Evolutionary conservation across 768 basidiomycete genomes (phyloP).

Genomic region (Cystofilobasidium capitatum): DNA sequence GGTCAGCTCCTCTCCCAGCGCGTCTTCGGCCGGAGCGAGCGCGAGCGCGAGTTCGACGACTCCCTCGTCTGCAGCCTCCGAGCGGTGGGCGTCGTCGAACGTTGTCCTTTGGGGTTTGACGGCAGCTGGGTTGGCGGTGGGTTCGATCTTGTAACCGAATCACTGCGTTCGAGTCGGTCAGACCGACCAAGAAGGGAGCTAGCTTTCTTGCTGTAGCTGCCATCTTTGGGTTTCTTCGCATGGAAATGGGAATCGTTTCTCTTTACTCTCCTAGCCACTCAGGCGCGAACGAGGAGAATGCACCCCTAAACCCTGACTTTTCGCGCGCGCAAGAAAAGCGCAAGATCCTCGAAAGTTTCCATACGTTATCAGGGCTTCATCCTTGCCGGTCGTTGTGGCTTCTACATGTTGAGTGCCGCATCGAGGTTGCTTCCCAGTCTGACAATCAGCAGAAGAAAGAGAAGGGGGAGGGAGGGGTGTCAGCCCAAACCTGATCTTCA

Average conservation of each 20-base stretch:
- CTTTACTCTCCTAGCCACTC: too few species aligned
- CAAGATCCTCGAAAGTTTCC: too few species aligned
- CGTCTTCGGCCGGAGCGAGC: background rate
- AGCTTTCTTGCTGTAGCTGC: background rate
- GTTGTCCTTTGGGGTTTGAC: too few species aligned
- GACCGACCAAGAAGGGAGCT: background rate
- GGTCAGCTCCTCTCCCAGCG: background rate
- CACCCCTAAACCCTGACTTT: too few species aligned
- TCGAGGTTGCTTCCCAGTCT: constrained; percentile 19
- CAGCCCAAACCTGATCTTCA: background rate
- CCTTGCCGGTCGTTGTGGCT: background rate
- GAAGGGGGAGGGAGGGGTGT: background rate
- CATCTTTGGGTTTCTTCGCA: too few species aligned
- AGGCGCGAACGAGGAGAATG: too few species aligned
- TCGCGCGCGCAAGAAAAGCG: too few species aligned
- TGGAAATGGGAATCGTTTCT: too few species aligned
- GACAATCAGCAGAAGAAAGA: background rate
- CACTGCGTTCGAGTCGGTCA: background rate
- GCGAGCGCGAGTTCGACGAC: background rate
- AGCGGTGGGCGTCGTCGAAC: too few species aligned
- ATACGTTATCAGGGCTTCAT: too few species aligned
- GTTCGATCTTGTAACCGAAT: too few species aligned
- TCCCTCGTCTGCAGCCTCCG: background rate
- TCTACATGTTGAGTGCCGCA: constrained; percentile 21
- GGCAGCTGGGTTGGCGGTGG: too few species aligned